Evolutionary conservation across 768 basidiomycete species (phyloP), one percentile per base, ranked within the genome.

Genomic region (Leucocoprinus leucothites): DNA sequence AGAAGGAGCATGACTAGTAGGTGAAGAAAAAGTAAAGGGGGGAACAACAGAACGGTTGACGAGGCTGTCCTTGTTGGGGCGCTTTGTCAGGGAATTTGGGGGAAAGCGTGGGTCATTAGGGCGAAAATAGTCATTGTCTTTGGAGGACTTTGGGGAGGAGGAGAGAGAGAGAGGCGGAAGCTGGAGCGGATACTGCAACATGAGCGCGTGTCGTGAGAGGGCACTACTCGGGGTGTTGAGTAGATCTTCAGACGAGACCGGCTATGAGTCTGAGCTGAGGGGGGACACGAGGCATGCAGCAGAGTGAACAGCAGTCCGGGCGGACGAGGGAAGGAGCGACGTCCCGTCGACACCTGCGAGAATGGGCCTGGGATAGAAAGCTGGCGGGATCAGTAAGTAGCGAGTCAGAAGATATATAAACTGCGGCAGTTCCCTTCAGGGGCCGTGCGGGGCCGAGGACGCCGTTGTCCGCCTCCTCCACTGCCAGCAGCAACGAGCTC

Each of bases 211-310:
- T 62, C 59, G 66, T 55, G 62, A 48, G 51, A 36, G 24, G 51
- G 55, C 52, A 46, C 52, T 53, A 53, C 52, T 53, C 64, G 58
- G 67, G 60, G 61, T 47, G 42, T 48, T 53, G 58, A 56, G 58
- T 53, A 58, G n/a, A n/a, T n/a, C n/a, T 53, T 77, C 81, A 81
- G 81, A 81, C 81, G 73, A 79, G 82, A 78, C 81, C 79, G 68
- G 77, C 78, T 79, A 72, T 63, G 67, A 74, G 75, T 77, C 78
- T 80, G 80, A 78, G 70, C 58, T 56, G 49, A 56, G 51, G 55
- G 36, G 19, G 53, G 61, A 38, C 63, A 65, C 61, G 62, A 72
- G 64, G 64, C 72, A 74, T 76, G 67, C 73, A 74, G 69, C 48
- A 56, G 46, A 51, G 36, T 19, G 35, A 31, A 44, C 13, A 21